Conservation (phyloP, 164 flowering plant genomes). For the Euptelea pleiosperma region DNA sequence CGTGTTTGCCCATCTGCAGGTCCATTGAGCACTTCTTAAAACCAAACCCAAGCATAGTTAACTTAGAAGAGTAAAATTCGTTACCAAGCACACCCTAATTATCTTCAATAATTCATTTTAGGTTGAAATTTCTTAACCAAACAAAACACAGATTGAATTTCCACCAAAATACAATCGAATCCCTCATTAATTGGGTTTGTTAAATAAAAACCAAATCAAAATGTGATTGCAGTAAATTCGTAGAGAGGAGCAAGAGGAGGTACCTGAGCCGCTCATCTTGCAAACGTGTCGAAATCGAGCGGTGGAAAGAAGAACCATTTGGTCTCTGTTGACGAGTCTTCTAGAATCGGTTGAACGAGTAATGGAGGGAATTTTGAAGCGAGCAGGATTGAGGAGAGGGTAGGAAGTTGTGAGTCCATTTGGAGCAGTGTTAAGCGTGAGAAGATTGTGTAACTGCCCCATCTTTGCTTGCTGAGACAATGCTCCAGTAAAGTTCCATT, state of each 20-base stretch:
- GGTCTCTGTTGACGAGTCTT: background rate
- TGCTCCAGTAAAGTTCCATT: no score
- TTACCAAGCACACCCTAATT: background rate
- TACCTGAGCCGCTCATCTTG: slow-evolving; percentile 43
- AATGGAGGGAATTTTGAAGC: slow-evolving; percentile 12
- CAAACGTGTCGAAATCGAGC: slow-evolving; percentile 29
- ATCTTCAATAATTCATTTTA: background rate
- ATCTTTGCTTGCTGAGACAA: no score
- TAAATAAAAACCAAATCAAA: background rate
- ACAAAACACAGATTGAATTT: background rate
- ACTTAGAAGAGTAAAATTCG: no score
- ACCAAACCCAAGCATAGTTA: no score
- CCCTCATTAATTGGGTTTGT: background rate
- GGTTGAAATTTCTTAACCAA: no score
- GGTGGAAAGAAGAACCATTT: slow-evolving; percentile 2
- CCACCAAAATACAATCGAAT: background rate
- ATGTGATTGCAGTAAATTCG: background rate
- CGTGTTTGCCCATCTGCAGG: no score
- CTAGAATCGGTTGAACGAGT: slow-evolving; percentile 4
- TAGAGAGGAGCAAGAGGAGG: background rate
- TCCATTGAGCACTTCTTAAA: no score
- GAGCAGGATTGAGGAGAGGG: background rate
- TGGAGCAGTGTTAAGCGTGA: slow-evolving; percentile 5
- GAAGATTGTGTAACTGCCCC: slow-evolving; percentile 15
- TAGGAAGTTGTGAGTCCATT: background rate